Conservation (phyloP, 331 rosid species). For the Acacia pycnantha region DNA sequence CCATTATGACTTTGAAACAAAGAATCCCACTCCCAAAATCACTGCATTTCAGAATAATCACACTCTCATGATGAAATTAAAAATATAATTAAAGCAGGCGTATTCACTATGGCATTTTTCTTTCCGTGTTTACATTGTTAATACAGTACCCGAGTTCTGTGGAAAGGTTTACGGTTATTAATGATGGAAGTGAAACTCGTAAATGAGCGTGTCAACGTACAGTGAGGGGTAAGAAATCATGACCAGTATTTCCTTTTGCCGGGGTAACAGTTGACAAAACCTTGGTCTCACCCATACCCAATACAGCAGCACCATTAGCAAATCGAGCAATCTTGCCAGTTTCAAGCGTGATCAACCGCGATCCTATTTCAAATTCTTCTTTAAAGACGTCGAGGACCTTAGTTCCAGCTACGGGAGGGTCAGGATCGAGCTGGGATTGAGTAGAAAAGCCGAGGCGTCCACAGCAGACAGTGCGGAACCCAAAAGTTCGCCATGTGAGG, state of each 20-base stretch:
- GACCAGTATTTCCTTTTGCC: conserved; percentile 57
- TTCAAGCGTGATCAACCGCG: conserved; percentile 59
- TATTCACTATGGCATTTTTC: not conserved
- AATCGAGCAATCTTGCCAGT: conserved; percentile 86
- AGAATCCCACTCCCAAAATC: not conserved
- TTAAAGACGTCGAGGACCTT: conserved; percentile 59
- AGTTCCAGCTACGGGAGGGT: conserved; percentile 34
- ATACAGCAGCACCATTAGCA: conserved; percentile 81
- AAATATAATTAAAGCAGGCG: not conserved
- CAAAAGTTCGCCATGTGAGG: conserved; percentile 49
- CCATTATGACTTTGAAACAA: not conserved
- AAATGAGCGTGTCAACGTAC: conserved; percentile 39
- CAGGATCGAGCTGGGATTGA: conserved; percentile 41
- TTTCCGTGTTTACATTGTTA: not conserved
- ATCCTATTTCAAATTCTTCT: conserved; percentile 86
- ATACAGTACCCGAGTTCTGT: not conserved
- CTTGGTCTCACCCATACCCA: conserved; percentile 67
- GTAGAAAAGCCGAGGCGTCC: conserved; percentile 61
- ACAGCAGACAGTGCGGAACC: conserved; percentile 57
- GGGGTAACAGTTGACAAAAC: conserved; percentile 75
- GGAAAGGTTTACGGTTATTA: not conserved
- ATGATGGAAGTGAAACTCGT: not conserved
- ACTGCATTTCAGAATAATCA: not conserved
- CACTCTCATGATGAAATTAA: not conserved
- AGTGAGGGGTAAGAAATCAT: conserved; percentile 89